phyloP scores from a whole-genome alignment of 176 grass and related monocot genomes.

The Elaeis guineensis region DNA sequence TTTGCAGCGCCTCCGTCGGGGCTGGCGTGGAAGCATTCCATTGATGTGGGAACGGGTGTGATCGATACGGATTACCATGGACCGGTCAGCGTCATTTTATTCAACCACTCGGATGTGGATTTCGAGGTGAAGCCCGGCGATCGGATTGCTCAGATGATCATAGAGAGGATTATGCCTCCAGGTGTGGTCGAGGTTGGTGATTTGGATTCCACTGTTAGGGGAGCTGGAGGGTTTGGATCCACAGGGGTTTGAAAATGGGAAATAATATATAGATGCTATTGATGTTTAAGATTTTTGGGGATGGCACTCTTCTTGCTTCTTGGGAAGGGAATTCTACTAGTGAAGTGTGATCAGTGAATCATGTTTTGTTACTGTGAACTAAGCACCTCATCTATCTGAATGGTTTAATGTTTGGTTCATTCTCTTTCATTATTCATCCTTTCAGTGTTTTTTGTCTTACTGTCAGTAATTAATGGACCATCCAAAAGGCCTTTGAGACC shows the following conservation, averaged over 20 bases:
- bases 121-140: conserved; percentile 58
- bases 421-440: too few species aligned
- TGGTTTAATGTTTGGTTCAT: too few species aligned
- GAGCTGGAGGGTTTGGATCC: conserved; percentile 78
- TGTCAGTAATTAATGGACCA: too few species aligned
- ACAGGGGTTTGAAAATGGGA: conserved; percentile 46
- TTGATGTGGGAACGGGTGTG: conserved; percentile 84
- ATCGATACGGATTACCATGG: conserved; percentile 80
- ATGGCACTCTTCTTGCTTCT: too few species aligned
- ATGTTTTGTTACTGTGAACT: too few species aligned
- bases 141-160: conserved; percentile 69
- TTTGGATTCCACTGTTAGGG: conserved; percentile 58
- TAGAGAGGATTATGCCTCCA: conserved; percentile 51
- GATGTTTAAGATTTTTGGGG: too few species aligned
- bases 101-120: conserved; percentile 83
- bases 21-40: conserved; percentile 68
- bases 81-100: conserved; percentile 67
- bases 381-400: too few species aligned
- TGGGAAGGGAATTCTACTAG: too few species aligned
- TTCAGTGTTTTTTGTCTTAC: too few species aligned
- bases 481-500: too few species aligned
- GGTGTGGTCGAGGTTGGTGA: conserved; percentile 75
- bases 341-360: too few species aligned
- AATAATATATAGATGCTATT: too few species aligned
- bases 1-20: conserved; percentile 54